Evolutionary conservation across 2,329 filamentous ascomycete species (phyloP), one percentile per base, ranked within the genome.

Genomic region (Lecanicillium sp.): DNA sequence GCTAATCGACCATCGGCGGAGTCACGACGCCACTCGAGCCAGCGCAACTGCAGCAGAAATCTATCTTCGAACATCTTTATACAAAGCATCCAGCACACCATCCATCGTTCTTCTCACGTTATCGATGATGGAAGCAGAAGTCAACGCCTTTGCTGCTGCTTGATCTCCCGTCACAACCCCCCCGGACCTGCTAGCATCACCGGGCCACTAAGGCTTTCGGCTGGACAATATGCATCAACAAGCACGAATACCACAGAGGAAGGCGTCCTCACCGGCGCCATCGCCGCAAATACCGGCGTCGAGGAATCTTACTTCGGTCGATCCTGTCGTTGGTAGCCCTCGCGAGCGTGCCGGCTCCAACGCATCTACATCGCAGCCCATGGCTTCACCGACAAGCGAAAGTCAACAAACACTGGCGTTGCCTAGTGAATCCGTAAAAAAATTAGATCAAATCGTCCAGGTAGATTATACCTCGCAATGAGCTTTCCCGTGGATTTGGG

Each of bases 381-480:
- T 59, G 35, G 52, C 71, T 49, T 69, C 71, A 43, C 70, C 74
- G 42, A 67, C 74, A 19, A 64, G 61, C 45, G 62, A 65, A 20
- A 64, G 61, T 33, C 59, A 60, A 40, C 55, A 59, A 32, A 55
- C 65, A 31, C 60, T 52, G 18, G 65, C 69, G 18, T 74, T 76
- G 33, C 77, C 73, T 39, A 73, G 70, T 51, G 85, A 90, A 48
- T 77, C 79, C 5, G 64, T 83, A 57, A 78, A 74, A 63, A 92
- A 92, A 67, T 71, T 95, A 50, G 92, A 94, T 59, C 88, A 95
- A 64, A 92, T 96, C 54, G 81, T 95, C 52, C 86, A 92, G 75
- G 88, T 94, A 51, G 33, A 52, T 47, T 19, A 22, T 15, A 33
- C 20, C 11, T n/a, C 27, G 27, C 11, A 12, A 29, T 29, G 20